Conservation (phyloP, 1,139 yeast species). For the Yamadazyma oceani region DNA sequence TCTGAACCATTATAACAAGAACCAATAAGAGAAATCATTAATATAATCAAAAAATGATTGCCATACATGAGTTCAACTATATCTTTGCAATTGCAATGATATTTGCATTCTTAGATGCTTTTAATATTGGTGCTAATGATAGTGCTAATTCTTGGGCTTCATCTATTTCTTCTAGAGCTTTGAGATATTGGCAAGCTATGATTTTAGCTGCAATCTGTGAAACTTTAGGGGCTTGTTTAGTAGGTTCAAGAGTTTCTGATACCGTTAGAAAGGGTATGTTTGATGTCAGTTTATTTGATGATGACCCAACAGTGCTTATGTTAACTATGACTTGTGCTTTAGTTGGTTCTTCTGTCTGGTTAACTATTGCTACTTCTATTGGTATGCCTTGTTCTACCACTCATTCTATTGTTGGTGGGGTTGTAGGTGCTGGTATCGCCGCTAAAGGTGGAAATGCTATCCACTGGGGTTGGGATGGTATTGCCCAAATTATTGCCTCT, state of each 20-base stretch:
- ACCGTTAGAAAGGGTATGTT: constrained; percentile 66
- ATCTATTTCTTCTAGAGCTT: constrained; percentile 66
- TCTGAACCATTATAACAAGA: too few species aligned
- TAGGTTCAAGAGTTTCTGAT: constrained; percentile 69
- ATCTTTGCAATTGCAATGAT: constrained; percentile 66
- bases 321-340: constrained; percentile 74
- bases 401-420: constrained; percentile 76
- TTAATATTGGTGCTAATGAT: constrained; percentile 82
- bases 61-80: constrained; percentile 61
- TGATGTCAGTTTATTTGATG: constrained; percentile 47
- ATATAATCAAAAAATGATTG: constrained; percentile 18
- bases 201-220: constrained; percentile 66
- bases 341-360: constrained; percentile 75
- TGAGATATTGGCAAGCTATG: constrained; percentile 77
- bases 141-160: constrained; percentile 82
- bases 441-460: constrained; percentile 59
- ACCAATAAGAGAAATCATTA: neutral
- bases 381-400: constrained; percentile 83
- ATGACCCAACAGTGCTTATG: constrained; percentile 70
- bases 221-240: constrained; percentile 72
- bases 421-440: constrained; percentile 75
- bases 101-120: constrained; percentile 79
- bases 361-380: constrained; percentile 61
- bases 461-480: constrained; percentile 77
- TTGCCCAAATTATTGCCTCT: constrained; percentile 71